Percentiles rank a stretch among this genome's conserved stretches.
phyloP scores from a whole-genome alignment of 2,329 filamentous ascomycete species.

The Ascochyta rabiei region DNA sequence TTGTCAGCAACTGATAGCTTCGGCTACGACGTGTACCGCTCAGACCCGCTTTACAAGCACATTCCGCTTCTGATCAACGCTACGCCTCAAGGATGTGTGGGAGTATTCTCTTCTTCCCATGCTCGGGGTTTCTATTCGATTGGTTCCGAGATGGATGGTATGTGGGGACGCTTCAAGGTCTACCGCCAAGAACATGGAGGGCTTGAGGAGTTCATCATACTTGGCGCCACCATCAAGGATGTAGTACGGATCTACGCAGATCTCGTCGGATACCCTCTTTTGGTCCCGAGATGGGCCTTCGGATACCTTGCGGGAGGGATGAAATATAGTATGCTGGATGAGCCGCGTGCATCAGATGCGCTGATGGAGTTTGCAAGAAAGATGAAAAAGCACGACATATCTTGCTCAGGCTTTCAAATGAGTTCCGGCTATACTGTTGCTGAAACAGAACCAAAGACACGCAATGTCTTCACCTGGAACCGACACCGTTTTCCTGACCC shows the following conservation, averaged over 20 bases:
- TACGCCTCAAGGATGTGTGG: conserved; percentile 67
- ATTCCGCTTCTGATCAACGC: conserved; percentile 75
- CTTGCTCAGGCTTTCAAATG: conserved; percentile 75
- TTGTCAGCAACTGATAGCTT: conserved; percentile 75
- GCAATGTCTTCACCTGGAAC: conserved; percentile 77
- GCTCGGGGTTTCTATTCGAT: conserved; percentile 68
- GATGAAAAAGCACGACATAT: conserved; percentile 68
- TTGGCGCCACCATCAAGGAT: conserved; percentile 69
- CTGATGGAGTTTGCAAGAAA: conserved; percentile 67
- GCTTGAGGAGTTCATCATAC: conserved; percentile 72
- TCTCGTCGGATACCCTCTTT: conserved; percentile 69
- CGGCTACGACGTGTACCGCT: conserved; percentile 73
- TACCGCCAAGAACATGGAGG: conserved; percentile 75
- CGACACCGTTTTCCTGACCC: conserved; percentile 72
- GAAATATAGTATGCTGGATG: conserved; percentile 65
- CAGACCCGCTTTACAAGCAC: conserved; percentile 77
- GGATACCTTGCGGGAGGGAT: conserved; percentile 74
- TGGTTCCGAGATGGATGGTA: conserved; percentile 74
- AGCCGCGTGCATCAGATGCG: conserved; percentile 61
- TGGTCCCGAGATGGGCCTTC: conserved; percentile 74
- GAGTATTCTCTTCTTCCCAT: conserved; percentile 71
- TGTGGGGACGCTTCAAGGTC: conserved; percentile 77
- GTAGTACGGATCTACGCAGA: conserved; percentile 70
- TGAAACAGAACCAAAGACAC: conserved; percentile 69
- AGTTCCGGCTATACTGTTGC: conserved; percentile 74